These are phyloP conservation scores for Alternaria panax DNA, from an alignment of 2,329 filamentous ascomycete genomes.

Conservation along the genomic window DNA sequence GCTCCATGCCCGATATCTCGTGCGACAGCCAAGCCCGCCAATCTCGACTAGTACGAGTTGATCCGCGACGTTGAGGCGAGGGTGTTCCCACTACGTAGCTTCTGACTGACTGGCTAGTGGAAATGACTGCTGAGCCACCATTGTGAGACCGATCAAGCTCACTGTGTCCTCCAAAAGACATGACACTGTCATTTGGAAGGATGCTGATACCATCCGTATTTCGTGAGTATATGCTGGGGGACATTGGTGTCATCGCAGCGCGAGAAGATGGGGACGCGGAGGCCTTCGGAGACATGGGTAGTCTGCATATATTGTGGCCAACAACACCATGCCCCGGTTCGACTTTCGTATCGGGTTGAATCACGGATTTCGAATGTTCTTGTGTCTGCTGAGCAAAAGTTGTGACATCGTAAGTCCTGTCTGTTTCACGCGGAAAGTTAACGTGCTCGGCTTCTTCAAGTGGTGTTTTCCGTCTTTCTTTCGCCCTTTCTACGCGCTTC, in stretches of 20 bases:
- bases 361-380: background rate
- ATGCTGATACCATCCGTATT: slow-evolving; percentile 51
- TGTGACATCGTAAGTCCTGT: slow-evolving; percentile 27
- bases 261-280: slow-evolving; percentile 19
- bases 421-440: slow-evolving; percentile 38
- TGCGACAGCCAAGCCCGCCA: slow-evolving; percentile 58
- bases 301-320: background rate
- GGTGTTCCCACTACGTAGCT: slow-evolving; percentile 51
- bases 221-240: slow-evolving; percentile 58
- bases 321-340: too few species aligned
- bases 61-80: slow-evolving; percentile 31
- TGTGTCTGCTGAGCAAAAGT: slow-evolving; percentile 8
- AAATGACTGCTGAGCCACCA: slow-evolving; percentile 52
- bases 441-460: slow-evolving; percentile 46
- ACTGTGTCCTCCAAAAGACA: slow-evolving; percentile 30
- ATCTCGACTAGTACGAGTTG: slow-evolving; percentile 50
- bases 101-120: slow-evolving; percentile 54
- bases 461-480: slow-evolving; percentile 53
- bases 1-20: slow-evolving; percentile 52
- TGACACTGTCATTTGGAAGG: slow-evolving; percentile 45
- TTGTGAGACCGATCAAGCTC: slow-evolving; percentile 18
- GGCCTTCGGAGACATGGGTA: background rate
- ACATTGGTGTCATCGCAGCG: slow-evolving; percentile 43
- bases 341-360: background rate
- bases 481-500: slow-evolving; percentile 47